phyloP scores from a whole-genome alignment of 129 eudicot genomes.

The Chrysanthemum makinoi region DNA sequence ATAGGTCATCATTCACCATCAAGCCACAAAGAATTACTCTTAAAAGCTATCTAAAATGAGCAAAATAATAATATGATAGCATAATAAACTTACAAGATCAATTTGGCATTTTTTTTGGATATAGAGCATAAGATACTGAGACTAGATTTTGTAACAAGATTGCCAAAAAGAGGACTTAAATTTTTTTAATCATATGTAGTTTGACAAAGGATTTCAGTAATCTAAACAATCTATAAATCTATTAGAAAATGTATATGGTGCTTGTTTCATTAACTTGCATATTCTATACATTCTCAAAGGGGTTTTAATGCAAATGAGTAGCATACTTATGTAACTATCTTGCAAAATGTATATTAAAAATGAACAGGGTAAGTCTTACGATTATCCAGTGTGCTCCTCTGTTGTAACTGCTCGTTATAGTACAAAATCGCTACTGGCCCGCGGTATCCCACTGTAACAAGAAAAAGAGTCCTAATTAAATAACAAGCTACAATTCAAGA shows the following conservation, averaged over 20 bases:
- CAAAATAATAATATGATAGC: no score
- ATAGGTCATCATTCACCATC: no score
- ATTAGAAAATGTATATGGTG: neutral
- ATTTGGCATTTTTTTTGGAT: neutral
- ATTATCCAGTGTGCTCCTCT: conserved; percentile 98
- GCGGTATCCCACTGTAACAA: conserved; percentile 93
- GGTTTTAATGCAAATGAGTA: neutral
- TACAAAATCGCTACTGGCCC: conserved; percentile 95
- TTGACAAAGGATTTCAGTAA: neutral
- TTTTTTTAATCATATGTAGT: neutral
- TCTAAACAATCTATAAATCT: neutral
- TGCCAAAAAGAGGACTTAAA: neutral
- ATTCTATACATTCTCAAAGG: neutral
- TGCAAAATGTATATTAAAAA: neutral
- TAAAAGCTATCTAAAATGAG: no score
- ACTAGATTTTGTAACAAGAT: neutral
- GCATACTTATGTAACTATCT: neutral
- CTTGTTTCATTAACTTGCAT: neutral
- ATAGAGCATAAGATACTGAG: neutral
- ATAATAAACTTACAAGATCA: neutral
- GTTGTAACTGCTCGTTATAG: conserved; percentile 98
- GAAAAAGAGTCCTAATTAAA: conserved; percentile 13
- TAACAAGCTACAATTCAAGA: conserved; percentile 3
- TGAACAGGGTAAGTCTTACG: conserved; percentile 41
- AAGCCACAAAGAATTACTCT: no score